Evolutionary conservation across 2,329 filamentous ascomycete genomes (phyloP).

Genomic region (Zymoseptoria tritici): DNA sequence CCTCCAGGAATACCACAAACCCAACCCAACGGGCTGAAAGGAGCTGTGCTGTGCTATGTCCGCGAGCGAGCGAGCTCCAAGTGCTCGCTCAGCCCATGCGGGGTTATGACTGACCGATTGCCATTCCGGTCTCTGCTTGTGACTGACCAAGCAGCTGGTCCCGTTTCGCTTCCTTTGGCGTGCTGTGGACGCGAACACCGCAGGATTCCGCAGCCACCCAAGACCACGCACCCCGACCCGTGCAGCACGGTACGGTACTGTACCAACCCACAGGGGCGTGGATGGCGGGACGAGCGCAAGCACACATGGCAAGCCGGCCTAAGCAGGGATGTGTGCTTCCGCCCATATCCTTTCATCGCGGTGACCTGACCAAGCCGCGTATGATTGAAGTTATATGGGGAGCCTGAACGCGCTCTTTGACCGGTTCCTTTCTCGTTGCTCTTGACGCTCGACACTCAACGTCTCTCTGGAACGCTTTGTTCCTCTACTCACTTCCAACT

Average conservation of each 20-base stretch:
- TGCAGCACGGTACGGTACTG: not conserved
- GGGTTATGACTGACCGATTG: not conserved
- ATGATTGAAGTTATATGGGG: slow-evolving; percentile 11
- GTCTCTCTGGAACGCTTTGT: not conserved
- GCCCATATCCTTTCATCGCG: slow-evolving; percentile 14
- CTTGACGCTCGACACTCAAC: slow-evolving; percentile 2
- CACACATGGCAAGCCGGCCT: slow-evolving; percentile 12
- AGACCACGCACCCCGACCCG: not conserved
- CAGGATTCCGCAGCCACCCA: not conserved
- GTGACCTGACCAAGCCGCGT: slow-evolving; percentile 13
- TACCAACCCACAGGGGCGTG: slow-evolving; percentile 5
- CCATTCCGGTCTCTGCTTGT: not conserved
- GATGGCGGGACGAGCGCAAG: slow-evolving; percentile 2
- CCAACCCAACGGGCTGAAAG: not conserved
- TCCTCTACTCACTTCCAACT: not conserved
- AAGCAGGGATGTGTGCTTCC: slow-evolving; percentile 15
- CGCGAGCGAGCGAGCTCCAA: not conserved
- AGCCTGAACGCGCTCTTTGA: slow-evolving; percentile 12
- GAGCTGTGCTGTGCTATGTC: not conserved
- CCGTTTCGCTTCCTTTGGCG: not conserved
- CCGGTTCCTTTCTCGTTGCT: slow-evolving; percentile 7
- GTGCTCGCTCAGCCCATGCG: not conserved
- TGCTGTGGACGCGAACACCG: not conserved
- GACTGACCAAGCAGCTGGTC: not conserved
- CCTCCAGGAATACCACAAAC: not conserved